phyloP scores from a whole-genome alignment of 345 rosid genomes.

The Eucalyptus microcorys region DNA sequence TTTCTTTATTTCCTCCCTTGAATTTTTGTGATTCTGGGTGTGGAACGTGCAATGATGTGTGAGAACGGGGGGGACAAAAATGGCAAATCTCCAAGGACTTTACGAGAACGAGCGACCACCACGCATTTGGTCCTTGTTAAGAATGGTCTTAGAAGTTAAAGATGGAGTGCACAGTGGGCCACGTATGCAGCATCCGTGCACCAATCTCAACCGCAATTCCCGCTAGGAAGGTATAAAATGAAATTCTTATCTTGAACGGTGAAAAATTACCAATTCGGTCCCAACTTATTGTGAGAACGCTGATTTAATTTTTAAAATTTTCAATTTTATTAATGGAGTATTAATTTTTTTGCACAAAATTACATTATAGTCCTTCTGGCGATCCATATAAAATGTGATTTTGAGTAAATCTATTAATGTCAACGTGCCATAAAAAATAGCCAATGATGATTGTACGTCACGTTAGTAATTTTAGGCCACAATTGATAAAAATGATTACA shows the following conservation, averaged over 20 bases:
- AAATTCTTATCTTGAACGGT: background rate
- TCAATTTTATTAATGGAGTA: fast-evolving
- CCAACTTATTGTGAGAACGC: fast-evolving
- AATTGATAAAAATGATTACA: fast-evolving
- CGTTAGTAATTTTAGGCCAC: fast-evolving
- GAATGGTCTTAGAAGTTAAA: background rate
- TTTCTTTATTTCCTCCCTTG: background rate
- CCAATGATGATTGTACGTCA: fast-evolving
- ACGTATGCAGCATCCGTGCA: background rate
- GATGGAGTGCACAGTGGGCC: background rate
- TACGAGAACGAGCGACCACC: background rate
- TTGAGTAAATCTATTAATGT: fast-evolving
- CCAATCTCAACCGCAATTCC: background rate
- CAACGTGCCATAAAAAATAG: fast-evolving
- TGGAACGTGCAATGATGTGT: background rate
- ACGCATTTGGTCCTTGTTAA: background rate
- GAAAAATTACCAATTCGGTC: background rate
- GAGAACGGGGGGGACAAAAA: background rate
- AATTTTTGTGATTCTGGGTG: background rate
- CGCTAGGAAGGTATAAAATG: background rate
- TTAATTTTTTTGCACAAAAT: background rate
- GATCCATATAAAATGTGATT: background rate
- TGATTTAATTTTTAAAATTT: fast-evolving
- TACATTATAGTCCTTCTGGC: fast-evolving
- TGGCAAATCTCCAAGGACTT: background rate